These are phyloP conservation scores for Sicyos edulis DNA, from an alignment of 306 rosid species.

Conservation along the genomic window DNA sequence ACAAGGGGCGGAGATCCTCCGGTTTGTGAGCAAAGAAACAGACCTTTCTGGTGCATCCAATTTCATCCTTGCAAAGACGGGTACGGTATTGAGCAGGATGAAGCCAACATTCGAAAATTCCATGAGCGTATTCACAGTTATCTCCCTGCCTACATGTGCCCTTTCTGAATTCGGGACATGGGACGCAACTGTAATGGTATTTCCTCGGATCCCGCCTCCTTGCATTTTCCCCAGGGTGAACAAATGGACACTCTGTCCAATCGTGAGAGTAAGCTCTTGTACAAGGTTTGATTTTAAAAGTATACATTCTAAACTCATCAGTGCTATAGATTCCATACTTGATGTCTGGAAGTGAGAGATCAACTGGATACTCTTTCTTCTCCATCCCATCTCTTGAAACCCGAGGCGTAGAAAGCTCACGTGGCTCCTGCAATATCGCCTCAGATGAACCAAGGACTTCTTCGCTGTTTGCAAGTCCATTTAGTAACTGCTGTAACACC, in stretches of 20 bases:
- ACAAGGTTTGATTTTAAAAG: constrained; percentile 81
- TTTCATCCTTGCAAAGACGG: constrained; percentile 83
- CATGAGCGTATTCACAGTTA: constrained; percentile 81
- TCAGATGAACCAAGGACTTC: constrained; percentile 30
- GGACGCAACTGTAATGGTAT: constrained; percentile 74
- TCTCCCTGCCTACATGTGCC: constrained; percentile 76
- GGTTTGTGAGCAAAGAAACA: constrained; percentile 83
- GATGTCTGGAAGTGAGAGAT: constrained; percentile 80
- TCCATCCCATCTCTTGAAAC: constrained; percentile 42
- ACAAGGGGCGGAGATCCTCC: constrained; percentile 85
- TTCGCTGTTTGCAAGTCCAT: constrained; percentile 29
- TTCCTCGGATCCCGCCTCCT: constrained; percentile 84
- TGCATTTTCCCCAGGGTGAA: no score
- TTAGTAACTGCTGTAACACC: constrained; percentile 35
- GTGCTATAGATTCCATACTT: constrained; percentile 72
- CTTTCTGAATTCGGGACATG: constrained; percentile 78
- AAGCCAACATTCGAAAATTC: constrained; percentile 89
- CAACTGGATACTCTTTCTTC: constrained; percentile 63
- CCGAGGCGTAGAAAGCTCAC: constrained; percentile 30
- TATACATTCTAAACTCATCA: constrained; percentile 84
- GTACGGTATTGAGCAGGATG: constrained; percentile 92
- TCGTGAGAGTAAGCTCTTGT: constrained; percentile 94
- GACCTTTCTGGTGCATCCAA: constrained; percentile 59
- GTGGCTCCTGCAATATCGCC: constrained; percentile 22
- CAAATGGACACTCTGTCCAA: constrained; percentile 94